Percentiles rank a stretch among this genome's conserved stretches.
Conservation (phyloP, 495 filamentous ascomycete genomes). For the Jackrogersella minutella region DNA sequence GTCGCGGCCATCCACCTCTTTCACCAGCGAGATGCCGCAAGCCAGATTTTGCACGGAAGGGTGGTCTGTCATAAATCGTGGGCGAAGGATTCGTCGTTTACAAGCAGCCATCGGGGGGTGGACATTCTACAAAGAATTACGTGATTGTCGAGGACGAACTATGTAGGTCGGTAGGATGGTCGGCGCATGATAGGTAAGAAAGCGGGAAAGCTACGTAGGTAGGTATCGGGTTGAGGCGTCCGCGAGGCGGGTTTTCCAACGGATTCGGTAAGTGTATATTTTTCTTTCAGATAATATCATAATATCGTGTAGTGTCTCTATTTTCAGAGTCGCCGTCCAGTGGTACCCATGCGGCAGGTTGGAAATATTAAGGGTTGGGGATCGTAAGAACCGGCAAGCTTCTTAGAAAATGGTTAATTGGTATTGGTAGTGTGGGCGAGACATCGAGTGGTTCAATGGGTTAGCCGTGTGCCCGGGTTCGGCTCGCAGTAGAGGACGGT, state of each 20-base stretch:
- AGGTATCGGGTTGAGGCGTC: slow-evolving; percentile 17
- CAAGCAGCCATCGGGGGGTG: slow-evolving; percentile 38
- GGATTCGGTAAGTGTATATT: slow-evolving; percentile 16
- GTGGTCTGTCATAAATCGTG: slow-evolving; percentile 39
- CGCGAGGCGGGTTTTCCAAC: slow-evolving; percentile 13
- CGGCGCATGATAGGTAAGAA: slow-evolving; percentile 35
- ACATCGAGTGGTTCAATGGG: slow-evolving; percentile 32
- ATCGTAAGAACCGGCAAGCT: slow-evolving; percentile 36
- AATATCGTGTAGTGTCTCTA: slow-evolving; percentile 25
- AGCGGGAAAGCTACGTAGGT: slow-evolving; percentile 11
- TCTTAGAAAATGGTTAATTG: slow-evolving; percentile 30
- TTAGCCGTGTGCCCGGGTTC: slow-evolving; percentile 36
- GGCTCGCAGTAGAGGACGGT: slow-evolving; percentile 40
- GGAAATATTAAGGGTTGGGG: slow-evolving; percentile 34
- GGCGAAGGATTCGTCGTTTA: slow-evolving; percentile 29
- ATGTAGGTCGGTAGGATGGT: slow-evolving; percentile 23
- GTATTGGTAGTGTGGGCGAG: slow-evolving; percentile 36
- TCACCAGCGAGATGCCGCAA: slow-evolving; percentile 26
- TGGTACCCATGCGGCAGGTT: slow-evolving; percentile 38
- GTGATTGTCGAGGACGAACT: slow-evolving; percentile 19
- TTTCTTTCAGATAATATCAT: slow-evolving; percentile 37
- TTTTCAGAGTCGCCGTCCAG: slow-evolving; percentile 20
- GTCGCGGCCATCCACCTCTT: slow-evolving; percentile 33
- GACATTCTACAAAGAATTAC: slow-evolving; percentile 35
- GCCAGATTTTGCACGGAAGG: slow-evolving; percentile 16